Percentiles rank a stretch among this genome's conserved stretches.
phyloP scores from a whole-genome alignment of 2,329 filamentous ascomycete species.

The Talaromyces islandicus region DNA sequence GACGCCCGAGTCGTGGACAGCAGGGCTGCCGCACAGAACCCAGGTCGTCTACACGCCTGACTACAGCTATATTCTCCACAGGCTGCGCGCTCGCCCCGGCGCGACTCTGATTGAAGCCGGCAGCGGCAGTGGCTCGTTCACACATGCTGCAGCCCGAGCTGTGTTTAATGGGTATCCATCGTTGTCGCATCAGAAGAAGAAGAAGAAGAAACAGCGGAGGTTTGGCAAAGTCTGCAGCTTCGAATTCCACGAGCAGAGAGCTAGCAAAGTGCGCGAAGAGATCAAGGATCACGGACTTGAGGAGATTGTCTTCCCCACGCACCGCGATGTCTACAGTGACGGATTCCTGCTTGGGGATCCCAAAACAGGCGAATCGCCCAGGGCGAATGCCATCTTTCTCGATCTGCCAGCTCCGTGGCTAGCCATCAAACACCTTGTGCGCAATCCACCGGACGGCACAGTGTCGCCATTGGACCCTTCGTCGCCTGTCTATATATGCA shows the following conservation, averaged over 20 bases:
- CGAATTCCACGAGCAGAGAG: constrained; percentile 44
- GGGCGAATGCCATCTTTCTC: constrained; percentile 44
- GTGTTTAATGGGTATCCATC: constrained; percentile 41
- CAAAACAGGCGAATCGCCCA: constrained; percentile 32
- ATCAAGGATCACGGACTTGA: constrained; percentile 39
- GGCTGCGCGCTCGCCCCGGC: constrained; percentile 42
- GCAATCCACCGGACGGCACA: constrained; percentile 26
- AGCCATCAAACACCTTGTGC: constrained; percentile 42
- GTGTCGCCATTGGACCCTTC: constrained; percentile 60
- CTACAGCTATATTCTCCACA: constrained; percentile 48
- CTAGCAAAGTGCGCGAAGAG: constrained; percentile 36
- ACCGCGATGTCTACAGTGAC: constrained; percentile 45
- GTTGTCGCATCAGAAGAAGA: constrained; percentile 12
- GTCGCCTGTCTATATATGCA: constrained; percentile 74
- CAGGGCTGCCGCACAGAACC: constrained; percentile 46
- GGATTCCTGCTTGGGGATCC: constrained; percentile 38
- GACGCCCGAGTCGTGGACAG: constrained; percentile 47
- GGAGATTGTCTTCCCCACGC: constrained; percentile 39
- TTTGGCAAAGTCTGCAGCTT: constrained; percentile 45
- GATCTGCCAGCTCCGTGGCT: constrained; percentile 48
- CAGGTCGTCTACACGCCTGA: constrained; percentile 50
- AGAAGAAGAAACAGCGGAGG: constrained; percentile 19
- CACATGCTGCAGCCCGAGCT: constrained; percentile 44
- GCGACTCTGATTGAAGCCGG: constrained; percentile 45
- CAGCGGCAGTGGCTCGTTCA: constrained; percentile 48